phyloP scores from a whole-genome alignment of 2,329 filamentous ascomycete species.

The Trichophyton verrucosum region DNA sequence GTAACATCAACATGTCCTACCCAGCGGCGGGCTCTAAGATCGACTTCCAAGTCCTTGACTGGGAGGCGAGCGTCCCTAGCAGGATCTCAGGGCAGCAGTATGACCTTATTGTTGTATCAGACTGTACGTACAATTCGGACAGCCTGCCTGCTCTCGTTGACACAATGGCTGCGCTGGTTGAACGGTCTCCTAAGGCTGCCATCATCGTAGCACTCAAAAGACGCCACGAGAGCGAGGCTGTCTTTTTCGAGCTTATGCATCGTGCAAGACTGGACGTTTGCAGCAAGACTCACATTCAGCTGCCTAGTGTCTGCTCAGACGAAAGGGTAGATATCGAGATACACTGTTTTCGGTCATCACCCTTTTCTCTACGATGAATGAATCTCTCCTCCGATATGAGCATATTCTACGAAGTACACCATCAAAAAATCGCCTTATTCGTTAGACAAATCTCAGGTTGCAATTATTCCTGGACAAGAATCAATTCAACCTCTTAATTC shows the following conservation, averaged over 20 bases:
- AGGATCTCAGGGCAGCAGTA: constrained; percentile 29
- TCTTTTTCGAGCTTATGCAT: constrained; percentile 53
- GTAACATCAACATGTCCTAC: constrained; percentile 40
- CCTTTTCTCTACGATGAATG: neutral
- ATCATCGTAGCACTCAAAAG: constrained; percentile 54
- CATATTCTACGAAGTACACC: neutral
- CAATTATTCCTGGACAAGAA: too few relatives aligned
- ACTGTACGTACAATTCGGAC: constrained; percentile 63
- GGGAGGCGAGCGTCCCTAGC: constrained; percentile 43
- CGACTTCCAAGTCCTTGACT: constrained; percentile 47
- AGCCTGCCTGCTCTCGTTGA: constrained; percentile 51
- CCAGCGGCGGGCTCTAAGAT: constrained; percentile 33
- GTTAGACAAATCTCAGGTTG: neutral
- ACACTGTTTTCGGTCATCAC: constrained; percentile 20
- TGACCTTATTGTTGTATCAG: constrained; percentile 53
- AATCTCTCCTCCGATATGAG: neutral
- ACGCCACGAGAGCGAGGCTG: constrained; percentile 51
- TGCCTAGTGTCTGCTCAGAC: constrained; percentile 22
- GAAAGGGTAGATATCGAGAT: constrained; percentile 27
- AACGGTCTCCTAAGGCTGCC: constrained; percentile 37
- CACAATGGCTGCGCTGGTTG: constrained; percentile 41
- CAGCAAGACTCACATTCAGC: constrained; percentile 26
- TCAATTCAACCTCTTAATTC: too few relatives aligned
- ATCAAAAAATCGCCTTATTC: neutral
- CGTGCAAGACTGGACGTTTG: constrained; percentile 24